phyloP scores from a whole-genome alignment of 1,139 yeast species.

The Pichia sp. region DNA sequence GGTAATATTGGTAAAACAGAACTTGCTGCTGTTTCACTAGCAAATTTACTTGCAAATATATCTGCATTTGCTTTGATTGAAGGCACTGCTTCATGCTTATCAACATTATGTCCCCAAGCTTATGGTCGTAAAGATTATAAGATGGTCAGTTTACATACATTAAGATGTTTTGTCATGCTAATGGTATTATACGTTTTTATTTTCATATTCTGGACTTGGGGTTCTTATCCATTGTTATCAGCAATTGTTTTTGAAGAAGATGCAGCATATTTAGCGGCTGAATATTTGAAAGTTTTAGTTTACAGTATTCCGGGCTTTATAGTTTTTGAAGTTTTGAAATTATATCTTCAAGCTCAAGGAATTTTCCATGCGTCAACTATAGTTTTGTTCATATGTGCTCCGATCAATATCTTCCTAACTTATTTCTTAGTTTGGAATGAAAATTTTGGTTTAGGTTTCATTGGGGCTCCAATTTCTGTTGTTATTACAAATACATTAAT shows the following conservation, averaged over 20 bases:
- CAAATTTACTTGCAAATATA: constrained; percentile 71
- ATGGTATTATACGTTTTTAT: constrained; percentile 52
- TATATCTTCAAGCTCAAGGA: constrained; percentile 71
- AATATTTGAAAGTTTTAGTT: constrained; percentile 47
- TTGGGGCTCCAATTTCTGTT: constrained; percentile 73
- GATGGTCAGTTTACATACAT: constrained; percentile 58
- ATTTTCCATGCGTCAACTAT: constrained; percentile 74
- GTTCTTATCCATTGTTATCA: constrained; percentile 41
- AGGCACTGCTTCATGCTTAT: constrained; percentile 69
- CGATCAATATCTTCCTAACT: constrained; percentile 58
- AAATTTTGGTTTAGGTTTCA: constrained; percentile 53
- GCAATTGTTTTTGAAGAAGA: constrained; percentile 44
- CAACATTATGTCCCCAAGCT: constrained; percentile 73
- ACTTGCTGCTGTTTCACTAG: constrained; percentile 64
- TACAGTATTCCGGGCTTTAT: constrained; percentile 69
- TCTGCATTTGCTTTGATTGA: constrained; percentile 67
- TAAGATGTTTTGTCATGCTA: constrained; percentile 57
- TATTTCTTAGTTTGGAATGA: constrained; percentile 60
- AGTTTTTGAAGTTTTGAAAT: constrained; percentile 64
- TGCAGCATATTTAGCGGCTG: constrained; percentile 49
- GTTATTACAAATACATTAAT: constrained; percentile 64
- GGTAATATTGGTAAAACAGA: constrained; percentile 79
- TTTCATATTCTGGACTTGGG: constrained; percentile 49
- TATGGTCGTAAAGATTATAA: constrained; percentile 59
- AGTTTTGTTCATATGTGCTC: constrained; percentile 62